A percentile compares a stretch with the other conserved stretches of the same genome.
These are phyloP conservation scores for Fusarium cicatricum DNA, from an alignment of 2,329 filamentous ascomycete genomes.

Conservation along the genomic window DNA sequence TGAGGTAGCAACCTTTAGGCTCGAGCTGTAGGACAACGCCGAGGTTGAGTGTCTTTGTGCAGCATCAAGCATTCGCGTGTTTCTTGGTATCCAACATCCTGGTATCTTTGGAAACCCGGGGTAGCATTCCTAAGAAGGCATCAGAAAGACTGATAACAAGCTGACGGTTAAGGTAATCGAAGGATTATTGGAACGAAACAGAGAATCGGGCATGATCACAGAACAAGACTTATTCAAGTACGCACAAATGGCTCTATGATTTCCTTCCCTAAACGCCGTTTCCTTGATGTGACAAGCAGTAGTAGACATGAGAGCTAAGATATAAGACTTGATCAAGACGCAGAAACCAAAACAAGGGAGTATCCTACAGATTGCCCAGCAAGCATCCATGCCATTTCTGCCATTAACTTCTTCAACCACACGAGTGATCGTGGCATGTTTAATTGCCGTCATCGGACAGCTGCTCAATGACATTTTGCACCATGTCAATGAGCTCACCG, in stretches of 20 bases:
- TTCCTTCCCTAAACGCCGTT: conserved; percentile 38
- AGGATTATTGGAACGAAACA: not conserved
- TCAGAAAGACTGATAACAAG: not conserved
- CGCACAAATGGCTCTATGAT: conserved; percentile 34
- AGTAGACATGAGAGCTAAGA: conserved; percentile 4
- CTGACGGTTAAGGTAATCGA: not conserved
- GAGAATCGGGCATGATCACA: conserved; percentile 11
- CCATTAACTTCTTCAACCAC: not conserved
- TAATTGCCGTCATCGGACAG: conserved; percentile 63
- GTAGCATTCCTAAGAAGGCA: not conserved
- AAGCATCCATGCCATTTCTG: conserved; percentile 1
- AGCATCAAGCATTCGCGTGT: conserved; percentile 25
- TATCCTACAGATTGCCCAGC: conserved; percentile 24
- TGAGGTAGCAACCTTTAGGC: conserved; percentile 83
- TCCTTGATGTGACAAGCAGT: conserved; percentile 18
- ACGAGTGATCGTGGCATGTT: not conserved
- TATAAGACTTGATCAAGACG: conserved; percentile 3
- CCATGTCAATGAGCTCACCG: conserved; percentile 79
- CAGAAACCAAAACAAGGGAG: conserved; percentile 15
- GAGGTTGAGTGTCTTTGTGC: conserved; percentile 41
- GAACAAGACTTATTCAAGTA: conserved; percentile 30
- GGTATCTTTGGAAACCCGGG: not conserved
- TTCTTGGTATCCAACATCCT: conserved; percentile 20
- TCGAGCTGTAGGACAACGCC: conserved; percentile 57
- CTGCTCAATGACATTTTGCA: conserved; percentile 75